Percentiles rank a stretch among this genome's conserved stretches.
Conservation (phyloP, 108 stramenopile species). For the Bacterosira constricta region DNA sequence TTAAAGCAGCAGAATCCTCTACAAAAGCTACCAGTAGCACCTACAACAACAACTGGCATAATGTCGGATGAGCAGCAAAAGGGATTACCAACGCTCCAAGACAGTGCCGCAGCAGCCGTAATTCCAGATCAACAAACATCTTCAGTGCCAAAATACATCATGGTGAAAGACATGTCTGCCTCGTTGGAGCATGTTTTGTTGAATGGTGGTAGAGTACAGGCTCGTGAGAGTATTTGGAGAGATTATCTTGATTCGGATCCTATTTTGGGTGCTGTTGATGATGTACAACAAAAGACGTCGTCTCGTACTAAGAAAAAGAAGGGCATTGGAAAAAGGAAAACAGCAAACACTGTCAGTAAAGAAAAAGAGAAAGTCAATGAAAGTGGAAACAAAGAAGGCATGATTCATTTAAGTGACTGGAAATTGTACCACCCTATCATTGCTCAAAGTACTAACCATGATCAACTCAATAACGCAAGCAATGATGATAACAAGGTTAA, state of each 20-base stretch:
- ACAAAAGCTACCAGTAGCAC: too few species aligned
- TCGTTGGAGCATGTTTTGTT: slow-evolving; percentile 16
- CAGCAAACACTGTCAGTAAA: background rate
- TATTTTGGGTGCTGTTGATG: too few species aligned
- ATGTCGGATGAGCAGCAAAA: too few species aligned
- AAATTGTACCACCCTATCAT: background rate
- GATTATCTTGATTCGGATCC: too few species aligned
- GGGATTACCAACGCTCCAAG: too few species aligned
- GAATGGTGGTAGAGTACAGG: slow-evolving; percentile 5
- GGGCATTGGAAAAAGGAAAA: too few species aligned
- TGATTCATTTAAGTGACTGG: background rate
- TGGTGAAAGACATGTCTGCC: slow-evolving; percentile 11
- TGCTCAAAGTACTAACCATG: background rate
- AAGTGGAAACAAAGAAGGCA: background rate
- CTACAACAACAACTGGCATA: too few species aligned
- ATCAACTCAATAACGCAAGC: background rate
- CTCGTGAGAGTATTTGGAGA: slow-evolving; percentile 9
- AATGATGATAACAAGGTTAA: background rate
- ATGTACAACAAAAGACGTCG: too few species aligned
- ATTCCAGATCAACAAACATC: too few species aligned
- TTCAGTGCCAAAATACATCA: background rate
- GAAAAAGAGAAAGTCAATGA: background rate
- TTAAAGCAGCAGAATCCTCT: too few species aligned
- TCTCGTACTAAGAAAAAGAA: too few species aligned
- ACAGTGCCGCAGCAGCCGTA: too few species aligned